Evolutionary conservation across 805 yeast genomes (phyloP).

Genomic region (Candida chauliodis): DNA sequence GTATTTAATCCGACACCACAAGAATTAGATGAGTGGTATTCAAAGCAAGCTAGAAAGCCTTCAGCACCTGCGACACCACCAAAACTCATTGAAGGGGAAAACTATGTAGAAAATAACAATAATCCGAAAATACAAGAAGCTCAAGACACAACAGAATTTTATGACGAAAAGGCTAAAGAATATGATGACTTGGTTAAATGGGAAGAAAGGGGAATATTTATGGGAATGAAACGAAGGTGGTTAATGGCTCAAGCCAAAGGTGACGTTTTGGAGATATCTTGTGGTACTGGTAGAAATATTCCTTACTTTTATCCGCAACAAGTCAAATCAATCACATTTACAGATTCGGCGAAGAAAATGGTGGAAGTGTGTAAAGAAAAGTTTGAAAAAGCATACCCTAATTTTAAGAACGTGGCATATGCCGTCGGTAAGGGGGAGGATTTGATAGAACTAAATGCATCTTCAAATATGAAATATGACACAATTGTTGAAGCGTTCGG

Average conservation of each 20-base stretch:
- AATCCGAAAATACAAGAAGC: slow-evolving; percentile 56
- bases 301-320: slow-evolving; percentile 61
- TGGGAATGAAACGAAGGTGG: slow-evolving; percentile 72
- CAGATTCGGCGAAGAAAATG: slow-evolving; percentile 86
- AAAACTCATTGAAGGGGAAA: slow-evolving; percentile 15
- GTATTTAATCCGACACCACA: slow-evolving; percentile 41
- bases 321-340: slow-evolving; percentile 71
- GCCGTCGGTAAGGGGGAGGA: slow-evolving; percentile 91
- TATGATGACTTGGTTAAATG: slow-evolving; percentile 79
- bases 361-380: slow-evolving; percentile 73
- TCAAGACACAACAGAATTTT: slow-evolving; percentile 77
- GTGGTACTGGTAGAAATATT: slow-evolving; percentile 94
- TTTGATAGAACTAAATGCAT: slow-evolving; percentile 52
- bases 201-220: slow-evolving; percentile 61
- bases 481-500: slow-evolving; percentile 95
- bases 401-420: slow-evolving; percentile 70
- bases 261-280: slow-evolving; percentile 89
- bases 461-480: slow-evolving; percentile 61
- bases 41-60: slow-evolving; percentile 24
- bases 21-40: slow-evolving; percentile 41
- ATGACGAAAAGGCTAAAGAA: slow-evolving; percentile 70
- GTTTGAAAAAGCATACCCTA: slow-evolving; percentile 65
- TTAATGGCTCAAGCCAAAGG: slow-evolving; percentile 75
- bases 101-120: slow-evolving; percentile 21
- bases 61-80: slow-evolving; percentile 13